These are phyloP conservation scores for Oidiodendron maius DNA, from an alignment of 495 filamentous ascomycete genomes.

Conservation along the genomic window DNA sequence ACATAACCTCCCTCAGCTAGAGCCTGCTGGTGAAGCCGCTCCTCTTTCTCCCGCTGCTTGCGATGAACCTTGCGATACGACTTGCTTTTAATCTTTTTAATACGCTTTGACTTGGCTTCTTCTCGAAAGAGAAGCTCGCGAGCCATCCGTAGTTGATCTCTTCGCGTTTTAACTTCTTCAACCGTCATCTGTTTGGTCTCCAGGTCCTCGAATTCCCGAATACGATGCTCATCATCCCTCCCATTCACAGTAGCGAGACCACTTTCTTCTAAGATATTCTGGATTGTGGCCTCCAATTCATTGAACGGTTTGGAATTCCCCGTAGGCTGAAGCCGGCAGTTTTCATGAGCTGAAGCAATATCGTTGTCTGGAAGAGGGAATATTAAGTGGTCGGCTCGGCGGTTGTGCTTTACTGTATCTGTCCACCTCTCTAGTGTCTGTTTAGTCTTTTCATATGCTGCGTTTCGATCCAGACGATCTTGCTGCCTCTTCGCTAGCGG, in stretches of 20 bases:
- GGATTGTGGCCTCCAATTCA: conserved; percentile 77
- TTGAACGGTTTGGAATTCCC: conserved; percentile 56
- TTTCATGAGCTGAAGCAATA: conserved; percentile 40
- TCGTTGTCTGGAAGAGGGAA: conserved; percentile 80
- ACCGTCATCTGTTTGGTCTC: conserved; percentile 57
- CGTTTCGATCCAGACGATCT: conserved; percentile 76
- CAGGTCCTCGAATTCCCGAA: conserved; percentile 66
- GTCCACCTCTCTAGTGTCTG: conserved; percentile 86
- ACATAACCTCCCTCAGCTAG: conserved; percentile 61
- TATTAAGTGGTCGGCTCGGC: conserved; percentile 83
- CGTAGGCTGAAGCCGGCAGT: conserved; percentile 47
- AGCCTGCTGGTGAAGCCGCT: conserved; percentile 64
- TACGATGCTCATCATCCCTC: conserved; percentile 56
- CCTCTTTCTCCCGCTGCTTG: conserved; percentile 70
- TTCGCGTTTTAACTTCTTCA: conserved; percentile 67
- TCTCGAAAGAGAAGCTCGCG: conserved; percentile 89
- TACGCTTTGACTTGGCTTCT: conserved; percentile 77
- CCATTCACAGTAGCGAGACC: conserved; percentile 56
- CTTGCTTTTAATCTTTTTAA: conserved; percentile 98
- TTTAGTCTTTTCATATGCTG: conserved; percentile 85
- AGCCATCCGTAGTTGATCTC: conserved; percentile 69
- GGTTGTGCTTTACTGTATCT: conserved; percentile 90
- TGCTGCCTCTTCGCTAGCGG: conserved; percentile 87
- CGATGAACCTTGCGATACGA: conserved; percentile 87
- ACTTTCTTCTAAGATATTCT: conserved; percentile 82